Base-by-base conservation (phyloP, 345 rosid species). In the Eucalyptus marginata region DNA sequence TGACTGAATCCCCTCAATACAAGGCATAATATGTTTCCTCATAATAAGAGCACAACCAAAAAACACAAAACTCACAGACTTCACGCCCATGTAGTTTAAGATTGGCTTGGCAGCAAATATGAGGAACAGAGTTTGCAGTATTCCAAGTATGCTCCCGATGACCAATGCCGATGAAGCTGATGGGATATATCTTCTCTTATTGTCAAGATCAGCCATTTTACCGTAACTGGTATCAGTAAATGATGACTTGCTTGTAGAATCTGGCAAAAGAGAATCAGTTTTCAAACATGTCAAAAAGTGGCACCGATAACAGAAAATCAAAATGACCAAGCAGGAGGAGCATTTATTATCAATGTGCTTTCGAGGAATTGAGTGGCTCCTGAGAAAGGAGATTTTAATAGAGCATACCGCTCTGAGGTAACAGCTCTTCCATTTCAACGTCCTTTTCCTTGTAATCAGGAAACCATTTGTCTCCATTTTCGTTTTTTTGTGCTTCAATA, bases 101-200 rank as follows among this genome's bases (percentile, higher is more conserved):
- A 98, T 93, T 49, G 97, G 98, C 91, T 93, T 94, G 49, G 97
- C 98, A 27, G 93, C 92, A 27, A 96, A 90, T 89, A 97, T 94
- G 87, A 98, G 98, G 80, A 98, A 91, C 89, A 95, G 59, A 86
- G 98, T 93, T 93, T 97, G 99, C 66, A 96, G 52, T 90, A 97
- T 91, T 43, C 99, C 99, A 50, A 98, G 99, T 93, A 96, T 86
- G 90, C 93, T 93, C 79, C 99, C 99, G 71, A 97, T 94, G 93
- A 96, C 90, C 90, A 98, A 87, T 59, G 99, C 99, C 27, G 98
- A 94, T 43, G 99, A 98, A 90, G 99, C 99, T 83, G 99, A 98
- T 36, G 99, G 97, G 51, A 98, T 95, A 81, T 93, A 91, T 89
- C 95, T 93, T 93, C 93, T 95, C 88, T 89, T 88, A 88, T 29